Conservation (phyloP, 495 filamentous ascomycete genomes). For the Elasticomyces elasticus region DNA sequence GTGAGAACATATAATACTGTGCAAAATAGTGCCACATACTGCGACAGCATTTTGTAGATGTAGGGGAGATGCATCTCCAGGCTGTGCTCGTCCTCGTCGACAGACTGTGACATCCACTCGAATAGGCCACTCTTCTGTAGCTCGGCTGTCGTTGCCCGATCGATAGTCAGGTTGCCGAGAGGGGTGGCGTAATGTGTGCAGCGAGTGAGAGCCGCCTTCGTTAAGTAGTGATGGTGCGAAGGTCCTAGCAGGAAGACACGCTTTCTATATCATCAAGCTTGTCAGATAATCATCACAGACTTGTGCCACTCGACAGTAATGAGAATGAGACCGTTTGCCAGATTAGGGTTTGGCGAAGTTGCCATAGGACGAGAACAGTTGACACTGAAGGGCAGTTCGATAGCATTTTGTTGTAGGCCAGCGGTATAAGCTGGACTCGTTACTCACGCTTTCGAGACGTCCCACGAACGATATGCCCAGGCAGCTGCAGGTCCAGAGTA, state of each 20-base stretch:
- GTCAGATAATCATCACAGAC: background rate
- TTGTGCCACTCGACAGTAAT: too few species aligned
- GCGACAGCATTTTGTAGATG: conserved; percentile 70
- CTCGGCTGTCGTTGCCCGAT: conserved; percentile 52
- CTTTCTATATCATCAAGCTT: conserved; percentile 43
- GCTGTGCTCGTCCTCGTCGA: conserved; percentile 85
- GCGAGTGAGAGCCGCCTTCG: conserved; percentile 64
- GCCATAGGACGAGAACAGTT: too few species aligned
- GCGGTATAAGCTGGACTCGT: too few species aligned
- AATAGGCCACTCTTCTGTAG: conserved; percentile 58
- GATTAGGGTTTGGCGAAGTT: too few species aligned
- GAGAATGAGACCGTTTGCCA: background rate
- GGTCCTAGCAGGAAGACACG: conserved; percentile 90
- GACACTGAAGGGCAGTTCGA: too few species aligned
- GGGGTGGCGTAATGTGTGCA: conserved; percentile 75
- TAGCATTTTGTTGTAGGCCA: too few species aligned
- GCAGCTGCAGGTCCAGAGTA: conserved; percentile 92
- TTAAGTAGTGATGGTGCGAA: conserved; percentile 78
- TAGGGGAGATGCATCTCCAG: conserved; percentile 96
- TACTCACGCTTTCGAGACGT: conserved; percentile 66
- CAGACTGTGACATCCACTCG: conserved; percentile 55
- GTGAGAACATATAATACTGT: background rate
- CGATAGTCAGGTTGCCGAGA: conserved; percentile 68
- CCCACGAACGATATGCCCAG: conserved; percentile 86
- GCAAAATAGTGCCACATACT: conserved; percentile 34